phyloP scores from a whole-genome alignment of 768 basidiomycete genomes.

The Termitomyces sp. region DNA sequence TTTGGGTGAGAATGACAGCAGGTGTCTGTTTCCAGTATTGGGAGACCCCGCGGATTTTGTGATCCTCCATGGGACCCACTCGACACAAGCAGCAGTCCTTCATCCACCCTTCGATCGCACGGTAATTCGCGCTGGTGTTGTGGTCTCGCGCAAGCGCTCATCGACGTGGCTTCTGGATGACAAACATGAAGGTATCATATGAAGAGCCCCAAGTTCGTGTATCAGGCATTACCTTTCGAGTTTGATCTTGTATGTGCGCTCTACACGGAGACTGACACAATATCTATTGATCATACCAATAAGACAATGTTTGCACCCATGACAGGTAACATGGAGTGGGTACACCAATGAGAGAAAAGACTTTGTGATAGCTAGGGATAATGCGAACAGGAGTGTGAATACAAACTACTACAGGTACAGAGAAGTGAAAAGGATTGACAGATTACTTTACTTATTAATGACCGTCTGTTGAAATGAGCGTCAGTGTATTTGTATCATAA shows the following conservation, averaged over 20 bases:
- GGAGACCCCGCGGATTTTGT: conserved; percentile 57
- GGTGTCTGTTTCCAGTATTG: conserved; percentile 30
- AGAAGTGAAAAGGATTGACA: neutral
- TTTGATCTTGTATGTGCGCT: too few relatives aligned
- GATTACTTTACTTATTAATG: conserved; percentile 8
- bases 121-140: conserved; percentile 42
- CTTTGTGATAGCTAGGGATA: neutral
- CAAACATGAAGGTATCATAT: neutral
- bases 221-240: neutral
- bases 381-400: neutral
- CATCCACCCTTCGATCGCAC: conserved; percentile 48
- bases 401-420: neutral
- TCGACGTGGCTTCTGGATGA: conserved; percentile 29
- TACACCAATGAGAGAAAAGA: neutral
- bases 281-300: neutral
- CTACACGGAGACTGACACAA: too few relatives aligned
- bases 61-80: conserved; percentile 45
- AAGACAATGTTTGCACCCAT: neutral
- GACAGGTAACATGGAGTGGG: neutral
- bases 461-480: conserved; percentile 5
- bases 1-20: conserved; percentile 14
- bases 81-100: conserved; percentile 44
- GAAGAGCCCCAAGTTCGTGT: neutral
- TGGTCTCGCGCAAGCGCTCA: conserved; percentile 38
- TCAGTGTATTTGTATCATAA: neutral